phyloP scores from a whole-genome alignment of 2,329 filamentous ascomycete species.

The Trichoderma harzianum region DNA sequence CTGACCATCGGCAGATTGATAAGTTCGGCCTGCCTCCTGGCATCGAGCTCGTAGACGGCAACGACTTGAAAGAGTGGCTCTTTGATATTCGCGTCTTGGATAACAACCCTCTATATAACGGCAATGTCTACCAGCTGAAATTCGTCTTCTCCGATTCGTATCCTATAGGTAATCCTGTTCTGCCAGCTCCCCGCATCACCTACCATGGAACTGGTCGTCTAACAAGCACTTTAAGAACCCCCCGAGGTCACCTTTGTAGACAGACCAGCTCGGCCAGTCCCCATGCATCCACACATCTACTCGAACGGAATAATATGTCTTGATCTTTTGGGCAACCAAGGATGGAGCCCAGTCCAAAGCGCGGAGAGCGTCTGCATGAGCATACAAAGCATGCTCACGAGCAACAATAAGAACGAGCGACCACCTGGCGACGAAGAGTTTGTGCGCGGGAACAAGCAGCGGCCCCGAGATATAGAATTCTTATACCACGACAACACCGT shows the following conservation, averaged over 20 bases:
- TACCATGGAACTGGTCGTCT: neutral
- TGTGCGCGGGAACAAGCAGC: slow-evolving; percentile 71
- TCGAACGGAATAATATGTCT: slow-evolving; percentile 98
- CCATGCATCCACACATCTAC: slow-evolving; percentile 96
- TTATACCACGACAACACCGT: slow-evolving; percentile 88
- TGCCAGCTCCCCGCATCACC: neutral
- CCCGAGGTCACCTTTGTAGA: slow-evolving; percentile 89
- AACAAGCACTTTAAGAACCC: slow-evolving; percentile 58
- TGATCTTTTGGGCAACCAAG: slow-evolving; percentile 80
- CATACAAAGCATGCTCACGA: slow-evolving; percentile 96
- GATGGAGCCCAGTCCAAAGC: slow-evolving; percentile 96
- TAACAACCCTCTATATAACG: slow-evolving; percentile 79
- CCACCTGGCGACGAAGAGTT: slow-evolving; percentile 90
- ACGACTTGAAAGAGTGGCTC: slow-evolving; percentile 72
- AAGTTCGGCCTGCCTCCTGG: slow-evolving; percentile 57
- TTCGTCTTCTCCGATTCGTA: slow-evolving; percentile 83
- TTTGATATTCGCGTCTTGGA: slow-evolving; percentile 92
- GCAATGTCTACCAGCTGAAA: slow-evolving; percentile 77
- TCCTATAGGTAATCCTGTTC: slow-evolving; percentile 69
- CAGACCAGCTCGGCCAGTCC: slow-evolving; percentile 64
- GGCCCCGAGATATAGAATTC: slow-evolving; percentile 88
- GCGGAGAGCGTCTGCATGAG: slow-evolving; percentile 97
- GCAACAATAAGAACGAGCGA: slow-evolving; percentile 86
- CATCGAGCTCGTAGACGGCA: slow-evolving; percentile 79
- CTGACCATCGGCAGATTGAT: slow-evolving; percentile 45